These are phyloP conservation scores for Fragilaria crotonensis DNA, from an alignment of 108 stramenopile genomes.

Conservation along the genomic window DNA sequence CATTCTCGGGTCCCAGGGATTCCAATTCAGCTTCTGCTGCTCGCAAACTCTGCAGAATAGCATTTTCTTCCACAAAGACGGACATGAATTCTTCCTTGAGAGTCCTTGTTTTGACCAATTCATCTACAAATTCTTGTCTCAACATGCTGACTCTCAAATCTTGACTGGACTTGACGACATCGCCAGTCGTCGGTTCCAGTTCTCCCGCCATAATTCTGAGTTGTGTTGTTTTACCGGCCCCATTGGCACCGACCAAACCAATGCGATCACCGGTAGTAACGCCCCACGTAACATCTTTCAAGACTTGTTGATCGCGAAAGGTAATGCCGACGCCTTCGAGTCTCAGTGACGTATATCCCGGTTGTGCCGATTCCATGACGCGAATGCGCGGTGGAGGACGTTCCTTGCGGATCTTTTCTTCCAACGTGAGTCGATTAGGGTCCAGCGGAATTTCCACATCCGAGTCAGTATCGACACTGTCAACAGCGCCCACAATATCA, in stretches of 20 bases:
- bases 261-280: slow-evolving; percentile 94
- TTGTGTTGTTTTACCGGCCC: slow-evolving; percentile 90
- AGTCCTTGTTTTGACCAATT: slow-evolving; percentile 67
- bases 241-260: slow-evolving; percentile 63
- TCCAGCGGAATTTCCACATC: slow-evolving; percentile 12
- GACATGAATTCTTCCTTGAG: slow-evolving; percentile 87
- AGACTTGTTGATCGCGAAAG: slow-evolving; percentile 89
- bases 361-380: slow-evolving; percentile 82
- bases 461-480: not conserved
- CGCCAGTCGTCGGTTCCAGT: slow-evolving; percentile 90
- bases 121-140: slow-evolving; percentile 92
- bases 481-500: not conserved
- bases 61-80: slow-evolving; percentile 86
- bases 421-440: slow-evolving; percentile 54
- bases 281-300: slow-evolving; percentile 92
- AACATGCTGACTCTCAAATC: slow-evolving; percentile 90
- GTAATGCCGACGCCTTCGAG: slow-evolving; percentile 86
- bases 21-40: slow-evolving; percentile 57
- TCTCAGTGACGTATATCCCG: slow-evolving; percentile 79
- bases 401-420: slow-evolving; percentile 87
- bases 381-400: slow-evolving; percentile 90
- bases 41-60: slow-evolving; percentile 58
- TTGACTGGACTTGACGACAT: slow-evolving; percentile 75
- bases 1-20: slow-evolving; percentile 27
- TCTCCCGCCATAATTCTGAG: slow-evolving; percentile 89